phyloP scores from a whole-genome alignment of 2,329 filamentous ascomycete species.

The Colletotrichum tropicale region DNA sequence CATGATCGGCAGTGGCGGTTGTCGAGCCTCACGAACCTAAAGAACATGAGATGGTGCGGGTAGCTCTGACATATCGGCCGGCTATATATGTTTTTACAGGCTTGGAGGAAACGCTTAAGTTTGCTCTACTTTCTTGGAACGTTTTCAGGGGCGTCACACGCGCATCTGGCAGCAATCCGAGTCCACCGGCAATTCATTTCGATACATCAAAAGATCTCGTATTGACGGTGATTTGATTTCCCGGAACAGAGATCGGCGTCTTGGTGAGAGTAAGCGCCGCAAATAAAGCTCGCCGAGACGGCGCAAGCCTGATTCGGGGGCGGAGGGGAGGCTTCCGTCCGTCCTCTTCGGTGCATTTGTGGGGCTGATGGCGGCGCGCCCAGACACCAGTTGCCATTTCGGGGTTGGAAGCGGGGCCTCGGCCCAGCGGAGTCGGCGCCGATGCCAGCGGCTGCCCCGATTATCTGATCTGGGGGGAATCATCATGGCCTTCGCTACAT shows the following conservation, averaged over 20 bases:
- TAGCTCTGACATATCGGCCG: not conserved
- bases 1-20: not conserved
- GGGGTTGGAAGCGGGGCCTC: not conserved
- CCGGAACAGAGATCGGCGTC: not conserved
- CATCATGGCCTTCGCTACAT: not conserved
- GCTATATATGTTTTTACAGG: not conserved
- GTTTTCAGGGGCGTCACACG: not conserved
- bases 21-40: not conserved
- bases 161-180: not conserved
- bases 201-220: not conserved
- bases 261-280: not conserved
- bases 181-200: not conserved
- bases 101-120: not conserved
- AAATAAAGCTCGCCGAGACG: not conserved
- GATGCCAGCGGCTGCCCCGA: not conserved
- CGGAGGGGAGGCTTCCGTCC: not conserved
- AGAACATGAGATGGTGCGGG: not conserved
- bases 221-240: not conserved
- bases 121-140: not conserved
- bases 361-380: not conserved
- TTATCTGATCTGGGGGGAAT: not conserved
- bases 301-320: not conserved
- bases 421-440: not conserved
- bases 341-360: not conserved
- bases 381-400: not conserved